Evolutionary conservation across 2,329 filamentous ascomycete species (phyloP), one percentile per base, ranked within the genome.

Genomic region (Didymellaceae sp.): DNA sequence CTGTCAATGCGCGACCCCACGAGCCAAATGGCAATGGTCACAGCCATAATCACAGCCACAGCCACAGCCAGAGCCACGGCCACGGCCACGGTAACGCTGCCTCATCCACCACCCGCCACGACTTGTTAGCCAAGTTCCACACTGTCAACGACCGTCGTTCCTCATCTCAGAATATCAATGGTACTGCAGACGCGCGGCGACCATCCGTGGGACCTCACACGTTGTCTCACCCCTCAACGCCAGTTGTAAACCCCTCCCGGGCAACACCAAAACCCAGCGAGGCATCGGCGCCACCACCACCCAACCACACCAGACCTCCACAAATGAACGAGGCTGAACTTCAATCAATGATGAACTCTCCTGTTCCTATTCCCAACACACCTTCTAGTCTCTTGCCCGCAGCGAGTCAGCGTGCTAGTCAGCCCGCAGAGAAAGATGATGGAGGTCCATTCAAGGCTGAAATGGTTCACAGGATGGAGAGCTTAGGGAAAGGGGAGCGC

Each of bases 391-490:
- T 83, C 9, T 74, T 82, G 8, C 79, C 80, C 1, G 67, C 81
- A 38, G 69, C 75, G 22, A 72, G 75, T 35, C 66, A 68, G 45
- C 67, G 68, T 26, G 41, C 73, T 57, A 65, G 62, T 21, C 49
- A 73, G 69, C 58, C 74, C 66, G 54, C 62, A 24, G 80, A 82
- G 38, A 79, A 81, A 52, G 82, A 84, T 45, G 82, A 84, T 49
- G 81, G 80, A 6, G 82, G 82, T 0, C 82, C 81, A 0, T 85
- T 79, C 73, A 84, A 84, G 55, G 71, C 82, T 6, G 78, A 90
- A 48, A 90, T 93, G 76, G 84, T 88, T 8, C 79, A 87, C 30
- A 84, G 86, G 51, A 90, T 93, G 75, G 91, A 96, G 62, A 85
- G 85, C 41, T 74, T 95, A 3, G 79, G 82, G 38, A 86, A 89